Evolutionary conservation across 768 basidiomycete species (phyloP), one percentile per base, ranked within the genome.

Genomic region (Megacollybia marginata): DNA sequence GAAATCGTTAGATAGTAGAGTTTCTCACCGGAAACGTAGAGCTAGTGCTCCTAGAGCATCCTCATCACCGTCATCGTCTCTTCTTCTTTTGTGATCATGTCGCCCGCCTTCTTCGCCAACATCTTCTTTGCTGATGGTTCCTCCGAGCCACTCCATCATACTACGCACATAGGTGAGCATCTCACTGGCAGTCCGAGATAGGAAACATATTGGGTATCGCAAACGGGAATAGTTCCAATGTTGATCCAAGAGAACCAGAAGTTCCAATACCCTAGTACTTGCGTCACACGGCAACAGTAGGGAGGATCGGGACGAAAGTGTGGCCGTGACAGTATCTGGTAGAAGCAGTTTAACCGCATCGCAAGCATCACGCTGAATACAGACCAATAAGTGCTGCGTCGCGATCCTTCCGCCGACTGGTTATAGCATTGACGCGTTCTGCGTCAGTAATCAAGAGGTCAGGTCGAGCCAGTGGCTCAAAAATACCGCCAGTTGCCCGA

Each of bases 61-160:
- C 33, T 93, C 90, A 9, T 91, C 87, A 1, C 70, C 83, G 34
- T 86, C 84, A 5, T 86, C 83, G 47, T 84, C 70, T 46, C 75
- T 67, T 52, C 83, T 69, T 54, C 80, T 75, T 53, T 74, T 62
- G 51, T 71, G 69, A 47, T 72, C 69, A 38, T 77, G 73, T 35
- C 76, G 73, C 16, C 73, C 74, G 43, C 76, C 72, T 31, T 88
- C 86, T 62, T 88, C 90, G 2, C 90, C 86, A 1, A 90, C 87
- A 53, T 95, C 92, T 58, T 93, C 91, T 60, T 92, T 92, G 57
- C 85, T 90, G 48, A 96, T 83, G 12, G 90, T 92, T 1, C 96
- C 95, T 9, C 96, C 96, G 54, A 99, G 81, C 92, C 94, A 98
- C 63, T 98, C 96, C 80, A 96, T 95, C 88, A 98, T 87, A 72